Evolutionary conservation across 306 rosid species (phyloP).

Genomic region (Arachis hypogaea): DNA sequence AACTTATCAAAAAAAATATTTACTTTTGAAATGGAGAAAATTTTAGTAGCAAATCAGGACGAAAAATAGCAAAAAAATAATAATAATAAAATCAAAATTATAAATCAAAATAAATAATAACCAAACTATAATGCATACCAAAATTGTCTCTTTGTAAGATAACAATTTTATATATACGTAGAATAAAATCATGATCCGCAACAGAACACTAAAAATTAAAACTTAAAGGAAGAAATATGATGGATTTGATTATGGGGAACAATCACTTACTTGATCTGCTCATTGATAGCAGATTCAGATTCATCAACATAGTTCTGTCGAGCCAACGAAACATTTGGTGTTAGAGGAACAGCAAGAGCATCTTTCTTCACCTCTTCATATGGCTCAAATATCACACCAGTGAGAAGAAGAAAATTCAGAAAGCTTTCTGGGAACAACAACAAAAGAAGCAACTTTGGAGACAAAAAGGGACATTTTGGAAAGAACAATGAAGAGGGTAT

Average conservation of each 20-base stretch:
- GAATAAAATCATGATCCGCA: background rate
- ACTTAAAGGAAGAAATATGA: background rate
- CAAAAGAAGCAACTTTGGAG: constrained; percentile 37
- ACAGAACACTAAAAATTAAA: background rate
- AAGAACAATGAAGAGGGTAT: constrained; percentile 12
- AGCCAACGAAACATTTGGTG: constrained; percentile 48
- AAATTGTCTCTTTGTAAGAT: no score
- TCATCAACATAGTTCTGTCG: constrained; percentile 46
- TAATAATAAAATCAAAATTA: no score
- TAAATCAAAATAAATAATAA: no score
- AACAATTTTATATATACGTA: no score
- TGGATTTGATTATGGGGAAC: no score
- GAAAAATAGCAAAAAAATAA: no score
- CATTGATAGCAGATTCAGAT: constrained; percentile 50
- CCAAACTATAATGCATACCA: no score
- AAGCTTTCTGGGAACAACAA: constrained; percentile 4
- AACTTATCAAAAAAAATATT: background rate
- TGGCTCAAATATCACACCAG: constrained; percentile 50
- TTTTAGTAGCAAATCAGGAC: no score
- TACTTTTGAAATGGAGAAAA: no score
- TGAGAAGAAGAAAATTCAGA: background rate
- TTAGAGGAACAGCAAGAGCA: constrained; percentile 37
- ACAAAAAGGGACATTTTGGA: constrained; percentile 51
- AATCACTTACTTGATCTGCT: constrained; percentile 53
- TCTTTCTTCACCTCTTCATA: constrained; percentile 55